A percentile compares a stretch with the other conserved stretches of the same genome.
Conservation (phyloP, 148 eudicot species). For the Dysphania ambrosioides region DNA sequence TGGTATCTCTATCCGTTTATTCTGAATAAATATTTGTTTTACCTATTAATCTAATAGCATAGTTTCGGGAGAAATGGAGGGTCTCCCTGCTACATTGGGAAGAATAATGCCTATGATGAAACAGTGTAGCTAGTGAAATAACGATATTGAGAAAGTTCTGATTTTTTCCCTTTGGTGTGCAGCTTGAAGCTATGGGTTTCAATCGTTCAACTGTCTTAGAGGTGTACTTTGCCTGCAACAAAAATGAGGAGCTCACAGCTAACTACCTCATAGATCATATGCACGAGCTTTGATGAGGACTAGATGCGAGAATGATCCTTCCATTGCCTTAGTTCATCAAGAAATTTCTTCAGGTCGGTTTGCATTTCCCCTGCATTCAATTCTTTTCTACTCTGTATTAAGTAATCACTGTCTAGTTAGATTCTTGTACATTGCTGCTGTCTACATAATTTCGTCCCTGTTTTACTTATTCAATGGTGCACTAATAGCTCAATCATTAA, state of each 20-base stretch:
- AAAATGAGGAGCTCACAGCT: slow-evolving; percentile 68
- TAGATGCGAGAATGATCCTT: slow-evolving; percentile 20
- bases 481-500: too few relatives aligned
- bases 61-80: neutral
- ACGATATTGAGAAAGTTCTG: neutral
- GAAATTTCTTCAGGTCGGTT: neutral
- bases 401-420: too few relatives aligned
- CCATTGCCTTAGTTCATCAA: slow-evolving; percentile 2
- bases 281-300: slow-evolving; percentile 59
- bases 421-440: too few relatives aligned
- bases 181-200: slow-evolving; percentile 85
- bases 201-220: slow-evolving; percentile 56
- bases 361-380: neutral
- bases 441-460: too few relatives aligned
- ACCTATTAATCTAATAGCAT: neutral
- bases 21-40: neutral
- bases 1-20: neutral
- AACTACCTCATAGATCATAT: slow-evolving; percentile 70
- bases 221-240: slow-evolving; percentile 74
- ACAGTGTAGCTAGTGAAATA: neutral
- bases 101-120: too few relatives aligned
- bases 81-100: too few relatives aligned
- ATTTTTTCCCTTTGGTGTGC: slow-evolving; percentile 13
- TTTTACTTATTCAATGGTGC: too few relatives aligned
- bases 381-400: too few relatives aligned